phyloP scores from a whole-genome alignment of 1,284 basidiomycete species.

The Gymnopus androsaceus region DNA sequence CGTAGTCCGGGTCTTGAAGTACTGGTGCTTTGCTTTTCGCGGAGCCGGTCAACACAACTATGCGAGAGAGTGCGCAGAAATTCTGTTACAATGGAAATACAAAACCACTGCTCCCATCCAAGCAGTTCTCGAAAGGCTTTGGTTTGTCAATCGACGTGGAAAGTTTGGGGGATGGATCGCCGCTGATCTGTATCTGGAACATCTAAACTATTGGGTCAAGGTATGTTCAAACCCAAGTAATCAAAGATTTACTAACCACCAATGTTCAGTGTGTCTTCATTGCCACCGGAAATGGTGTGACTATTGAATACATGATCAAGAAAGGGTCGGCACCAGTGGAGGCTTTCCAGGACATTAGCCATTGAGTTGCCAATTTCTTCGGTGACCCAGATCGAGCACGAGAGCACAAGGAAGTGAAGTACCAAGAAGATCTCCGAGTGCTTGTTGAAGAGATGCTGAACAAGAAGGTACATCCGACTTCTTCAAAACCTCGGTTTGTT shows the following conservation, averaged over 20 bases:
- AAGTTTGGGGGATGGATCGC: conserved; percentile 20
- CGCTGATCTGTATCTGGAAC: conserved; percentile 24
- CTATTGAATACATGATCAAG: conserved; percentile 21
- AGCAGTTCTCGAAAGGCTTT: conserved; percentile 16
- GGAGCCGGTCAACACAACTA: conserved; percentile 23
- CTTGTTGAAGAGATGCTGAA: no score
- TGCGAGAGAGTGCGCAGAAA: conserved; percentile 24
- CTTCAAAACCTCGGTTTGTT: no score
- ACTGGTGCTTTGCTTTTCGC: conserved; percentile 18
- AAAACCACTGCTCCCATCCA: conserved; percentile 13
- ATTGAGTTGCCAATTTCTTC: conserved; percentile 6
- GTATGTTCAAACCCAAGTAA: conserved; percentile 13
- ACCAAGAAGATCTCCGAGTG: no score
- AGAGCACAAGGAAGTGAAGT: no score
- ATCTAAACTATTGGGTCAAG: conserved; percentile 25
- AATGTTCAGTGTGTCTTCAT: conserved; percentile 18
- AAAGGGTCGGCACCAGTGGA: no score
- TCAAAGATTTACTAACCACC: not conserved
- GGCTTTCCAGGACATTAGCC: conserved; percentile 17
- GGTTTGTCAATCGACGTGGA: conserved; percentile 24
- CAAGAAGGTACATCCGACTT: no score
- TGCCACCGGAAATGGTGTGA: conserved; percentile 21
- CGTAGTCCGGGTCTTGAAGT: conserved; percentile 14
- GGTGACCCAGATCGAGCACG: no score
- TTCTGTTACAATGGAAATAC: conserved; percentile 22